Base-by-base conservation (phyloP, 78 protist genomes). In the Blattamonas nauphoetae region DNA sequence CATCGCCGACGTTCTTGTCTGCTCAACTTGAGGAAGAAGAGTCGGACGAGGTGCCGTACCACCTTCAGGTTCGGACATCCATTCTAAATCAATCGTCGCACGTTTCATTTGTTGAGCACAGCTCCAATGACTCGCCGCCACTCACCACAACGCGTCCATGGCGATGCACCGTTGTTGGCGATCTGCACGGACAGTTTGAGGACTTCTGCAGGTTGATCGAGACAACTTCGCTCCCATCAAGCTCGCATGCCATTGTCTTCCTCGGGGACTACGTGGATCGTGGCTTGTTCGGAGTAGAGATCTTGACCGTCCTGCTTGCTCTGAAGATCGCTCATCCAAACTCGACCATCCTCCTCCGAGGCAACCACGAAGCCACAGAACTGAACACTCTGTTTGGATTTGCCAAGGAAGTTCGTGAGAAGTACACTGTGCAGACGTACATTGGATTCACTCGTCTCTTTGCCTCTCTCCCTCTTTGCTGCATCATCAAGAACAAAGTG, bases 261-360 rank as follows among this genome's bases (percentile, higher is more conserved):
- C 45, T 45, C 35, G 92, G 92, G 3, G 92, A 90, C 45, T 88
- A 36, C 42, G 89, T 86, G n/a, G 92, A 90, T 44, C 78, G 92
- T 21, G 92, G 92, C 64, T 4, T 0, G 34, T 35, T 35, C 82
- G 63, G 86, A 1, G 91, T 88, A 43, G 92, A 90, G 82, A 45
- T 78, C 80, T 0, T 90, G 21, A 0, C 55, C 35, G 45, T 88
- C 77, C 55, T 90, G 33, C 88, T 81, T 78, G 34, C 88, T 32
- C 84, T 90, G 78, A 88, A 82, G 83, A 42, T 88, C 63, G 45
- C 35, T 4, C 33, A 3, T 11, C 91, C 90, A 3, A 3, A 3
- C 38, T 41, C 42, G 29, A 45, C 81, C 45, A 42, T 44, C 81
- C 6, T 90, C 43, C 43, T 89, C 29, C 85, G 92, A 34, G 92